phyloP scores from a whole-genome alignment of 2,329 filamentous ascomycete genomes.

The Ophiognomonia clavigignenti-juglandacearum region DNA sequence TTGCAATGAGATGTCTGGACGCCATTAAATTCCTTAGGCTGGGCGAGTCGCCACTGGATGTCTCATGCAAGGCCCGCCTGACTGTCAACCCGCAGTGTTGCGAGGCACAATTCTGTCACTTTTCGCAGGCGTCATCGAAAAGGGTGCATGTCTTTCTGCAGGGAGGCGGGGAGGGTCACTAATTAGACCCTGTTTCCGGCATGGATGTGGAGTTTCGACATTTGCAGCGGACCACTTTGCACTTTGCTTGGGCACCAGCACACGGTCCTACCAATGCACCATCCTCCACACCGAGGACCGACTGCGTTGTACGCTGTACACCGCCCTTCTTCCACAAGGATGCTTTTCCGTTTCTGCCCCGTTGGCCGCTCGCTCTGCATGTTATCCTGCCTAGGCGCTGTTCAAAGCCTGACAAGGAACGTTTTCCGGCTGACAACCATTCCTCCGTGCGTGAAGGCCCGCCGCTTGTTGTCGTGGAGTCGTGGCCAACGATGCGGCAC shows the following conservation, averaged over 20 bases:
- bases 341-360: slow-evolving; percentile 3
- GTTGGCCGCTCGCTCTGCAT: too few relatives aligned
- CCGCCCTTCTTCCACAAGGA: slow-evolving; percentile 13
- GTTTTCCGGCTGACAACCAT: slow-evolving; percentile 3
- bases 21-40: slow-evolving; percentile 1
- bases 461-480: too few relatives aligned
- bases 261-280: too few relatives aligned
- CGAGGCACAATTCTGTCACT: slow-evolving; percentile 11
- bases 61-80: slow-evolving; percentile 4
- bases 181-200: slow-evolving; percentile 13
- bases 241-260: too few relatives aligned
- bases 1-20: neutral
- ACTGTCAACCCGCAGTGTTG: slow-evolving; percentile 3
- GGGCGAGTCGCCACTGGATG: neutral
- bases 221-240: neutral
- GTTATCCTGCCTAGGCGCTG: too few relatives aligned
- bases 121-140: slow-evolving; percentile 13
- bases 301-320: slow-evolving; percentile 7
- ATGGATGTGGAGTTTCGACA: slow-evolving; percentile 5
- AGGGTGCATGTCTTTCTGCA: slow-evolving; percentile 7
- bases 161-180: slow-evolving; percentile 2
- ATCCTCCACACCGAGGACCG: slow-evolving; percentile 2
- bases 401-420: neutral
- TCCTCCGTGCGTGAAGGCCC: neutral
- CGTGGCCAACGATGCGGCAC: slow-evolving; percentile 3